Conservation (phyloP, 257 asterid species). For the Catharanthus roseus region DNA sequence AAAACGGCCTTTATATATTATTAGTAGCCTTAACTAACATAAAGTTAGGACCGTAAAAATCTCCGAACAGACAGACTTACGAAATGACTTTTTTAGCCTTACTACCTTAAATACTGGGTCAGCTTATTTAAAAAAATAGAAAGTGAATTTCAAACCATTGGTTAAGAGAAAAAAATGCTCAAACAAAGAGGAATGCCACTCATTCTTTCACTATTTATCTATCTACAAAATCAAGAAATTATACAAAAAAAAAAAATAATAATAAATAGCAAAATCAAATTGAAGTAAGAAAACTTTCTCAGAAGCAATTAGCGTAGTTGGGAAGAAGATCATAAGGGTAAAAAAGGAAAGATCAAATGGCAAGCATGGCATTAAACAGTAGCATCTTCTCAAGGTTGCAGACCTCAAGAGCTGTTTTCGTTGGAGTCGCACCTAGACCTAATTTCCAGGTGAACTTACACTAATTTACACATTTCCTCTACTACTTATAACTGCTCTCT, state of each 20-base stretch:
- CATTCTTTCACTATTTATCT: constrained; percentile 22
- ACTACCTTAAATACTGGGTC: no score
- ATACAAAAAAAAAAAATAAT: no score
- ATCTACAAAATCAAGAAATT: not conserved
- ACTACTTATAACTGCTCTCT: no score
- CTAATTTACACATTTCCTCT: not conserved
- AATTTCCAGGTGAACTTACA: constrained; percentile 40
- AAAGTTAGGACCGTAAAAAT: no score
- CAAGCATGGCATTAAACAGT: constrained; percentile 38
- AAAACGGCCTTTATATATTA: no score
- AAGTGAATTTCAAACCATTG: constrained; percentile 10
- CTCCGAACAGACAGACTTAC: no score
- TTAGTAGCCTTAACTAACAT: no score
- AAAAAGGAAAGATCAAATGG: constrained; percentile 17
- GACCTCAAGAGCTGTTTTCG: constrained; percentile 23
- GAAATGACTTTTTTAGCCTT: no score
- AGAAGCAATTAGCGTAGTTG: no score
- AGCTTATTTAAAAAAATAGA: no score
- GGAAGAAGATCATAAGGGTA: not conserved
- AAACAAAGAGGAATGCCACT: no score
- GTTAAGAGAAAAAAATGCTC: constrained; percentile 23
- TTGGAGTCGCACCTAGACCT: constrained; percentile 21
- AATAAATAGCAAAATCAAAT: not conserved
- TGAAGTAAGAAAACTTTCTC: not conserved
- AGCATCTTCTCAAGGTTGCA: constrained; percentile 38